A percentile compares a stretch with the other conserved stretches of the same genome.
These are phyloP conservation scores for Gentiana straminea DNA, from an alignment of 257 asterid genomes.

Conservation along the genomic window DNA sequence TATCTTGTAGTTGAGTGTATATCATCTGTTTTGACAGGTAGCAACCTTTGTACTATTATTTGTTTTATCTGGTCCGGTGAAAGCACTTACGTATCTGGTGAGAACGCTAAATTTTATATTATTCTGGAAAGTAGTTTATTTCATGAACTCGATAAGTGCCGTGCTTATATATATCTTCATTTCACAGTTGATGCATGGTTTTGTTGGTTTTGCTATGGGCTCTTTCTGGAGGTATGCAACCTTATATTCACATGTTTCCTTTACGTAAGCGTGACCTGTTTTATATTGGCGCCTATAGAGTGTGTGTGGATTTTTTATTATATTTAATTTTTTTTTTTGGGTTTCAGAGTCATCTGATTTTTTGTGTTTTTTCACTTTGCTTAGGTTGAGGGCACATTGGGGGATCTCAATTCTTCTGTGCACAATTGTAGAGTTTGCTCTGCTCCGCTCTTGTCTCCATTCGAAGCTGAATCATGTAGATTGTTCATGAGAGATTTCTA, in stretches of 20 bases:
- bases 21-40: slow-evolving; percentile 38
- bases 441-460: slow-evolving; percentile 12
- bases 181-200: slow-evolving; percentile 75
- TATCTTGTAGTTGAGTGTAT: background rate
- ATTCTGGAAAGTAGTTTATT: slow-evolving; percentile 6
- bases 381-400: slow-evolving; percentile 75
- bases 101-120: slow-evolving; percentile 13
- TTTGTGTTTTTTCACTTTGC: slow-evolving; percentile 8
- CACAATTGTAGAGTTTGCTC: slow-evolving; percentile 45
- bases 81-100: slow-evolving; percentile 84
- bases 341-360: background rate
- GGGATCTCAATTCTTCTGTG: slow-evolving; percentile 61
- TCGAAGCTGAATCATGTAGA: slow-evolving; percentile 6
- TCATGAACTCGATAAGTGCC: slow-evolving; percentile 8
- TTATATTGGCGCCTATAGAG: no score
- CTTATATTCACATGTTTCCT: background rate
- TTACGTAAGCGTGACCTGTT: no score
- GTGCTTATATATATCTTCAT: background rate
- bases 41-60: slow-evolving; percentile 74
- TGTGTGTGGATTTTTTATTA: background rate
- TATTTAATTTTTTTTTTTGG: background rate
- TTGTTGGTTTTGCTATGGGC: slow-evolving; percentile 88
- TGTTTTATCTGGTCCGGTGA: slow-evolving; percentile 90
- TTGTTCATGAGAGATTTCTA: slow-evolving; percentile 3
- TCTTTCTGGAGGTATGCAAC: slow-evolving; percentile 75